Evolutionary conservation across 2,329 filamentous ascomycete species (phyloP), one percentile per base, ranked within the genome.

Genomic region (Leptoxyphium fumago): DNA sequence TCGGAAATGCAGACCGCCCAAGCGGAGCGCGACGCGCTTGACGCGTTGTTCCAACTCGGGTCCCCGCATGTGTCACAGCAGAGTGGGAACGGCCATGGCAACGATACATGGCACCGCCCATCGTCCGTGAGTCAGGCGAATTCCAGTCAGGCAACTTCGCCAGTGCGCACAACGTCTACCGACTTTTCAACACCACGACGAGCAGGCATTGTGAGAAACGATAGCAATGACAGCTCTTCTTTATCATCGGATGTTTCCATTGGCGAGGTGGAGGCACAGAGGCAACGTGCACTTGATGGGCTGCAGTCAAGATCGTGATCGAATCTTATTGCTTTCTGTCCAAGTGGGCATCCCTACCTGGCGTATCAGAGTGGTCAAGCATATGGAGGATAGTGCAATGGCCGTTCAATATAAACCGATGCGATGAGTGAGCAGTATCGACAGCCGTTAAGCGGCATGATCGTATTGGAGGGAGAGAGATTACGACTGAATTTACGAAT

Each of bases 41-140:
- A 88, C 57, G 82, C 82, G 1, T 64, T 91, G 18, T 68, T 89
- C 21, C 87, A 88, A 56, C 82, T 91, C 77, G 86, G 83, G 55
- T 58, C 55, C 38, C 58, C 58, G 18, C 55, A 55, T 38, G 50
- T 48, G n/a, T 54, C 52, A 2, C 54, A 56, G 36, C 38, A 40
- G 18, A 17, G 34, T 7, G 21, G 21, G 7, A 26, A 26, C 21
- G 21, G 21, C 21, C 21, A 26, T 26, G 21, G 21, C 21, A 26
- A 26, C 21, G 21, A 7, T 26, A 36, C 4, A 4, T 36, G 32
- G 32, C 32, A 36, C 15, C 13, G 5, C 32, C 13, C 32, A 5
- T 36, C 32, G 5, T 13, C 32, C 13, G 13, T 9, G 5, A 36
- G 32, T 9, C 32, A 36, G 32, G 32, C 32, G 4, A 13, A 13